A percentile compares a stretch with the other conserved stretches of the same genome.
These are phyloP conservation scores for Erysimum cheiranthoides DNA, from an alignment of 345 rosid species.

Conservation along the genomic window DNA sequence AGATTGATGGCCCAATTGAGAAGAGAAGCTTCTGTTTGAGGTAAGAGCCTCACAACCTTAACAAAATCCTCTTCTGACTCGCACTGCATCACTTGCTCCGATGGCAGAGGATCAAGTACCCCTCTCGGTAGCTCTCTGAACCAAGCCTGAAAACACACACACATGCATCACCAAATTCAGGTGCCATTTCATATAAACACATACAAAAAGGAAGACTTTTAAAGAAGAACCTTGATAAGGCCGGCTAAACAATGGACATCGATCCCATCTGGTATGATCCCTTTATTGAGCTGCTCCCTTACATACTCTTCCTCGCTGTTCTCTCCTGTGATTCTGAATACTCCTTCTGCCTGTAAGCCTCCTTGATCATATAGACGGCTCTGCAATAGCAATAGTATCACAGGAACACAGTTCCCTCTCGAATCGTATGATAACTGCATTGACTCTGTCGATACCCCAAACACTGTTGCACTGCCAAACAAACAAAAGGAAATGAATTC, in stretches of 20 bases:
- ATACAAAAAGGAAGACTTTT: neutral
- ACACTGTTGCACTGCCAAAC: constrained; percentile 79
- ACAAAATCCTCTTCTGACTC: constrained; percentile 89
- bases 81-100: constrained; percentile 86
- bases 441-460: constrained; percentile 96
- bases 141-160: constrained; percentile 73
- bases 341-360: constrained; percentile 93
- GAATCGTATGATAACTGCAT: constrained; percentile 96
- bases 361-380: constrained; percentile 80
- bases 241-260: constrained; percentile 98
- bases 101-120: constrained; percentile 77
- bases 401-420: constrained; percentile 94
- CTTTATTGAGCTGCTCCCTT: constrained; percentile 81
- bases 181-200: neutral
- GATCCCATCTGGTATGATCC: constrained; percentile 75
- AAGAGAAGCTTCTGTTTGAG: constrained; percentile 86
- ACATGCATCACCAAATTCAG: neutral
- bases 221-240: constrained; percentile 73
- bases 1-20: constrained; percentile 89
- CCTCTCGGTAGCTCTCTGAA: constrained; percentile 98
- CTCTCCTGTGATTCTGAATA: constrained; percentile 88
- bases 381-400: constrained; percentile 84
- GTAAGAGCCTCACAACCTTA: constrained; percentile 77
- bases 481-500: neutral
- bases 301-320: constrained; percentile 88